A percentile compares a stretch with the other conserved stretches of the same genome.
These are phyloP conservation scores for Mesostigma viride DNA, from an alignment of 139 green algal species.

Conservation along the genomic window DNA sequence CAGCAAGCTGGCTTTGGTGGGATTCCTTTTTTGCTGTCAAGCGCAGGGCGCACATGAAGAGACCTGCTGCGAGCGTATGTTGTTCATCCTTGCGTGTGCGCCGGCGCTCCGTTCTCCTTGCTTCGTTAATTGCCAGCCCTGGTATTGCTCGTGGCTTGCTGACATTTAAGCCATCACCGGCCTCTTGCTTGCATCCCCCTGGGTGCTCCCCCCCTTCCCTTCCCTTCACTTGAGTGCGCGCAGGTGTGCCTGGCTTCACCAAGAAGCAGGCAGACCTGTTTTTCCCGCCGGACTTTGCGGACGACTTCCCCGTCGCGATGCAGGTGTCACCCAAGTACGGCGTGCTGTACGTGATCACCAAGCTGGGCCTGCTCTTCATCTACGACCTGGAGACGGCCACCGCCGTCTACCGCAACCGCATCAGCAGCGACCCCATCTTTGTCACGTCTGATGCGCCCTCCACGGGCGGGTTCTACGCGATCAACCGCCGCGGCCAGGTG, in stretches of 20 bases:
- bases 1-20: too few species aligned
- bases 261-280: constrained; percentile 94
- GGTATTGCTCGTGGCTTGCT: too few species aligned
- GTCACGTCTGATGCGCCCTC: constrained; percentile 55
- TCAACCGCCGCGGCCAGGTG: constrained; percentile 88
- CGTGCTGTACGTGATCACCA: constrained; percentile 92
- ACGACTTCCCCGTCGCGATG: constrained; percentile 98
- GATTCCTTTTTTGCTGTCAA: too few species aligned
- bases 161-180: too few species aligned
- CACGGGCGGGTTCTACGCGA: constrained; percentile 76
- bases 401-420: constrained; percentile 91
- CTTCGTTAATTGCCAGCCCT: too few species aligned
- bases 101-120: too few species aligned
- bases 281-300: constrained; percentile 95
- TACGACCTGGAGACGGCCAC: constrained; percentile 94
- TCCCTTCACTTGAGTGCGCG: background rate
- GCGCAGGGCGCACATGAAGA: too few species aligned
- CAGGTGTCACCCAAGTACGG: constrained; percentile 72
- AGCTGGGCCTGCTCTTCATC: constrained; percentile 96
- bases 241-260: constrained; percentile 31
- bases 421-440: constrained; percentile 94
- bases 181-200: too few species aligned
- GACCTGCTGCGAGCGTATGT: too few species aligned
- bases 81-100: too few species aligned
- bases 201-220: constrained; percentile 2